Percentiles rank a stretch among this genome's conserved stretches.
These are phyloP conservation scores for Candida qinlingensis DNA, from an alignment of 805 yeast species.

Conservation along the genomic window DNA sequence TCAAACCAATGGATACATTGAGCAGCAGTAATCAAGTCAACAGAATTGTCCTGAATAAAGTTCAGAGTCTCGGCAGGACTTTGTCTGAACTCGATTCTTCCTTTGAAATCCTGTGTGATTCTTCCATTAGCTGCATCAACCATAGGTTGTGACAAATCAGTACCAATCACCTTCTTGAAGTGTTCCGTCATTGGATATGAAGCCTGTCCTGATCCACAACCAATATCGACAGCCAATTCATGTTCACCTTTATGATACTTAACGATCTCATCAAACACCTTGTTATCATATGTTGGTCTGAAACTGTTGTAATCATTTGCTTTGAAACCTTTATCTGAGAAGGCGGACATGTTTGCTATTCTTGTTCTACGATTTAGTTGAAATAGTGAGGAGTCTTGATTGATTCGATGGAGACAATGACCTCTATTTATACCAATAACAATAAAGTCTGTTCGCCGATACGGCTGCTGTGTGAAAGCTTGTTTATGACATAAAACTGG, in stretches of 20 bases:
- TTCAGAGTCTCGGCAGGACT: conserved; percentile 23
- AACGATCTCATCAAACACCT: conserved; percentile 39
- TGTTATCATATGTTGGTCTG: conserved; percentile 63
- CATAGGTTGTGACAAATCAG: conserved; percentile 60
- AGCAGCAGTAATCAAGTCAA: conserved; percentile 69
- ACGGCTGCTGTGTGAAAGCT: too few relatives aligned
- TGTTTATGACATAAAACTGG: too few relatives aligned
- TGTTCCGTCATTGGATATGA: conserved; percentile 43
- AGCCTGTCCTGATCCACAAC: conserved; percentile 80
- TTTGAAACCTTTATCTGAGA: conserved; percentile 46
- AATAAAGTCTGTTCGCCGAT: too few relatives aligned
- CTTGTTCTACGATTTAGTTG: not conserved
- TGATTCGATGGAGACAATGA: too few relatives aligned
- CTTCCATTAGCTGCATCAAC: conserved; percentile 37
- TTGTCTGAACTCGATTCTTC: conserved; percentile 14
- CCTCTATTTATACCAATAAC: too few relatives aligned
- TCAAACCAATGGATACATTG: conserved; percentile 87
- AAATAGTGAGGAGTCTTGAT: too few relatives aligned
- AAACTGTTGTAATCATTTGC: conserved; percentile 48
- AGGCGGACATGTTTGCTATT: conserved; percentile 49
- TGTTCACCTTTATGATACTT: conserved; percentile 37
- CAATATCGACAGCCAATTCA: conserved; percentile 56
- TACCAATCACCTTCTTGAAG: conserved; percentile 52
- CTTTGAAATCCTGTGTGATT: conserved; percentile 10
- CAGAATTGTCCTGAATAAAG: conserved; percentile 31